Percentiles rank a stretch among this genome's conserved stretches.
Conservation (phyloP, 768 basidiomycete genomes). For the Imleria badia region DNA sequence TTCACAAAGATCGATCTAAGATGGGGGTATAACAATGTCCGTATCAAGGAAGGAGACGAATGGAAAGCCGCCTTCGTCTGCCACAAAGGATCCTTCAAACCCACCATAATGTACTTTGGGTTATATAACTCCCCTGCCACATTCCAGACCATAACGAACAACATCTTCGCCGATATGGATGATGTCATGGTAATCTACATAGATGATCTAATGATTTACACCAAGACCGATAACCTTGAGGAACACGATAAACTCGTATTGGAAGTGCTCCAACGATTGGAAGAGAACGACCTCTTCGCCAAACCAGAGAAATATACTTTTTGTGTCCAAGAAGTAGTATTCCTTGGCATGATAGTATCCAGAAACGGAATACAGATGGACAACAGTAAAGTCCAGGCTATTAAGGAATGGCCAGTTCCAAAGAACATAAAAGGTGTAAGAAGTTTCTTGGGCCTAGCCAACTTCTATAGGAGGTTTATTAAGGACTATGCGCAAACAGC, state of each 20-base stretch:
- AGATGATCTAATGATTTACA: background rate
- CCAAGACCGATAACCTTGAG: background rate
- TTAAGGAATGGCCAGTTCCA: too few relatives aligned
- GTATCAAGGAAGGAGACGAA: background rate
- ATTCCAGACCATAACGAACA: background rate
- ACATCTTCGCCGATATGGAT: background rate
- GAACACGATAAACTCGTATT: background rate
- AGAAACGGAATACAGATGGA: too few relatives aligned
- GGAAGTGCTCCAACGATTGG: background rate
- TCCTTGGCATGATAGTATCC: background rate
- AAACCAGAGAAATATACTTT: too few relatives aligned
- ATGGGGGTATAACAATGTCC: too few relatives aligned
- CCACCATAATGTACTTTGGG: background rate
- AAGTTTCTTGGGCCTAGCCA: too few relatives aligned
- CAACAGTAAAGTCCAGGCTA: too few relatives aligned
- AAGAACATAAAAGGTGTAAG: too few relatives aligned
- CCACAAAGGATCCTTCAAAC: background rate
- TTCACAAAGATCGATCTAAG: too few relatives aligned
- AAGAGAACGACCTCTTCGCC: background rate
- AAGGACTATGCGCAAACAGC: too few relatives aligned
- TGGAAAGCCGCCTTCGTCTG: background rate
- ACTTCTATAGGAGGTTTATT: too few relatives aligned
- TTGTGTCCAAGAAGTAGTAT: background rate
- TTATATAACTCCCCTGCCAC: background rate
- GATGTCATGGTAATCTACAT: background rate